phyloP scores from a whole-genome alignment of 2,329 filamentous ascomycete genomes.

The Diaporthe longicolla region DNA sequence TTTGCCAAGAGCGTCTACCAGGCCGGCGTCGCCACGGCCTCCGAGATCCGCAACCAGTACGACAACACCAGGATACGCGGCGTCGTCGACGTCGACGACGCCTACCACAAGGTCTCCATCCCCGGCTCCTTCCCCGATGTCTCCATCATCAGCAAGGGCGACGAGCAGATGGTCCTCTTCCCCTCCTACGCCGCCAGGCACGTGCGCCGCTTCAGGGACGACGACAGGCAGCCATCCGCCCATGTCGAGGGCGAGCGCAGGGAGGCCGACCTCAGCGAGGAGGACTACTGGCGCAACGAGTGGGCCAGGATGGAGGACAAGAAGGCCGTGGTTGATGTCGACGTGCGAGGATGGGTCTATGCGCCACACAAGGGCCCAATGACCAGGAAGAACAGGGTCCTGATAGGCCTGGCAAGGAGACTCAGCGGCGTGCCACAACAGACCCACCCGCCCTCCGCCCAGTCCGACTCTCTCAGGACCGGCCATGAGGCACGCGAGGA shows the following conservation, averaged over 20 bases:
- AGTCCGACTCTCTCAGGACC: conserved; percentile 43
- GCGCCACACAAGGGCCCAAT: conserved; percentile 86
- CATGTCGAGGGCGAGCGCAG: conserved; percentile 25
- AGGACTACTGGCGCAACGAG: conserved; percentile 82
- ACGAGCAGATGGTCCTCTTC: conserved; percentile 95
- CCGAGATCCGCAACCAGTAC: conserved; percentile 71
- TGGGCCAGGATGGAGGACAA: conserved; percentile 87
- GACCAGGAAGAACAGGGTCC: conserved; percentile 86
- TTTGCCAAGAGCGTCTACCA: conserved; percentile 72
- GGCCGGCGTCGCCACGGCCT: conserved; percentile 69
- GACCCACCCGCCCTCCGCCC: conserved; percentile 55
- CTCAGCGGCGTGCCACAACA: conserved; percentile 88
- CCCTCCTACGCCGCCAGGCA: conserved; percentile 91
- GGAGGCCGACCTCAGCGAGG: conserved; percentile 66
- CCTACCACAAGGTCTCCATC: conserved; percentile 63
- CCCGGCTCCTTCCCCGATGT: conserved; percentile 88
- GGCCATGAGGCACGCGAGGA: conserved; percentile 63
- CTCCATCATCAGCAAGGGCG: conserved; percentile 81
- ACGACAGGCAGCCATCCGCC: conserved; percentile 48
- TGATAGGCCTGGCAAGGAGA: conserved; percentile 88
- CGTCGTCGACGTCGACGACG: conserved; percentile 51
- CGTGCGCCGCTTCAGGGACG: conserved; percentile 71
- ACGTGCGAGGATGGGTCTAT: conserved; percentile 97
- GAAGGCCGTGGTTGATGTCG: conserved; percentile 90
- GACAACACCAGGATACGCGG: conserved; percentile 63